These are phyloP conservation scores for Pseudogymnoascus sp. DNA, from an alignment of 2,329 filamentous ascomycete species.

Conservation along the genomic window DNA sequence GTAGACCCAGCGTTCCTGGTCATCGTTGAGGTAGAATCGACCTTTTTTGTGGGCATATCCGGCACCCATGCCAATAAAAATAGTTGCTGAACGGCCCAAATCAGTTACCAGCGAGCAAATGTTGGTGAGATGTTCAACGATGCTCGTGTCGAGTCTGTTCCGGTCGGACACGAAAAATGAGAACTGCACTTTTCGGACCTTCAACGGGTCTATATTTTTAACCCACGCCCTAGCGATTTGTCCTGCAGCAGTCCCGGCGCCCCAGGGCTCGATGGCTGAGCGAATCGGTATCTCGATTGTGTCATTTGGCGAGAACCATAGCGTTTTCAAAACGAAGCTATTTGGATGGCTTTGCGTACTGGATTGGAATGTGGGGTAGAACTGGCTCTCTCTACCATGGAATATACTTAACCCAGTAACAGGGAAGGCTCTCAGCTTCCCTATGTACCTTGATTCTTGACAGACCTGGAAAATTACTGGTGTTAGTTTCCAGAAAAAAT, in stretches of 20 bases:
- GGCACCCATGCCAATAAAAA: neutral
- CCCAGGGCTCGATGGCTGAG: neutral
- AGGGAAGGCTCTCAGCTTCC: neutral
- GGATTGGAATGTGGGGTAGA: neutral
- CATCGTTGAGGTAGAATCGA: neutral
- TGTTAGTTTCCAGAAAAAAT: neutral
- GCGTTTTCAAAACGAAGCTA: neutral
- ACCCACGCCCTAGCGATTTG: neutral
- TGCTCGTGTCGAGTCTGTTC: neutral
- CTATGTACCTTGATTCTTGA: neutral
- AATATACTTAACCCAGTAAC: neutral
- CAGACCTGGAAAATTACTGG: neutral
- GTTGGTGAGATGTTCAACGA: neutral
- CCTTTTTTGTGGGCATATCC: neutral
- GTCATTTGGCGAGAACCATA: constrained; percentile 2
- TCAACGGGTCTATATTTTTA: neutral
- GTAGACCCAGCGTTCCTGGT: neutral
- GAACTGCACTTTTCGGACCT: neutral
- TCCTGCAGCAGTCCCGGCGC: neutral
- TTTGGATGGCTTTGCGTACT: neutral
- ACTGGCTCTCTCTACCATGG: neutral
- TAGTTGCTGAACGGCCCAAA: neutral
- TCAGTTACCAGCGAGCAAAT: neutral
- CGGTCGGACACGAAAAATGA: neutral
- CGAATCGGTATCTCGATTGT: neutral